Evolutionary conservation across 257 asterid genomes (phyloP).

Genomic region (Prunella vulgaris): DNA sequence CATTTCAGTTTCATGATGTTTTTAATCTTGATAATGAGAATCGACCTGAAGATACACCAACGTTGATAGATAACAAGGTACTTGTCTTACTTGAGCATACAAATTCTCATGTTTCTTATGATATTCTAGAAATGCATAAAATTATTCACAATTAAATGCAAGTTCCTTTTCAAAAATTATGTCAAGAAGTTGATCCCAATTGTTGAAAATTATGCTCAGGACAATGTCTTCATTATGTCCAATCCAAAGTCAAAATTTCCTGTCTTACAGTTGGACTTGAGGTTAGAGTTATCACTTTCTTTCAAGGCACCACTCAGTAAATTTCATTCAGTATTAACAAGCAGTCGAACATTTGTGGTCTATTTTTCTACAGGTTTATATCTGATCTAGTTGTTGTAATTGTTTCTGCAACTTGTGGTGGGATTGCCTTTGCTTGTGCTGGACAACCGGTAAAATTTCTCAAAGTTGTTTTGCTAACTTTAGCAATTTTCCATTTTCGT

Average conservation of each 20-base stretch:
- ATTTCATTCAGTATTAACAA: conserved; percentile 1
- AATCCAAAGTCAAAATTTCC: conserved; percentile 77
- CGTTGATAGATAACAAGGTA: conserved; percentile 73
- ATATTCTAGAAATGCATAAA: conserved; percentile 1
- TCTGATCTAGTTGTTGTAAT: conserved; percentile 82
- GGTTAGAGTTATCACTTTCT: conserved; percentile 42
- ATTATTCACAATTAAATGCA: conserved; percentile 15
- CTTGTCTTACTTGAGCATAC: conserved; percentile 12
- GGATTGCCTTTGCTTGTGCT: conserved; percentile 78
- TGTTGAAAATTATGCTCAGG: conserved; percentile 41
- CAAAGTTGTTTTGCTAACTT: not conserved
- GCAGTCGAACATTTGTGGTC: conserved; percentile 13
- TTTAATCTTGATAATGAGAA: conserved; percentile 66
- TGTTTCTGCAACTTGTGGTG: conserved; percentile 94
- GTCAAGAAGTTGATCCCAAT: conserved; percentile 24
- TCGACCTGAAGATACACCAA: conserved; percentile 69
- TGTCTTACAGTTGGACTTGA: conserved; percentile 68
- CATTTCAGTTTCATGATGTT: conserved; percentile 71
- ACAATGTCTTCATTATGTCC: conserved; percentile 77
- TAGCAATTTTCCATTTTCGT: not conserved
- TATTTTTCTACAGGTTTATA: conserved; percentile 55
- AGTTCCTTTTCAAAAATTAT: conserved; percentile 9
- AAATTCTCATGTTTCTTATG: conserved; percentile 9
- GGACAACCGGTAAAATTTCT: conserved; percentile 76
- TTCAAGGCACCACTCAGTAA: not conserved